Evolutionary conservation across 345 rosid genomes (phyloP).

Genomic region (Salix arbutifolia): DNA sequence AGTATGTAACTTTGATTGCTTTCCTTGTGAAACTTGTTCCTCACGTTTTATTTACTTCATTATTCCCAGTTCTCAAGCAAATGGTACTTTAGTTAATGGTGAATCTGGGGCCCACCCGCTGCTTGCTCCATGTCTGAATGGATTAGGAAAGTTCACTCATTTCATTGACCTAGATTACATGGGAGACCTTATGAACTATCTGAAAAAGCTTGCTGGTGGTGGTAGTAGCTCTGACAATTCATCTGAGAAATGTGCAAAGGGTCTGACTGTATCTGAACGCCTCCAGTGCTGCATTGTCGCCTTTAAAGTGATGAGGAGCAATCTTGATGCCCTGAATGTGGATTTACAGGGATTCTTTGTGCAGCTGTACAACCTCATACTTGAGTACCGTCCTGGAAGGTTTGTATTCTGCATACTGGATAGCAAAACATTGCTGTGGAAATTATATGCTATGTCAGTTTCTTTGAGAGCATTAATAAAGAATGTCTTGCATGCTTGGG

Average conservation of each 20-base stretch:
- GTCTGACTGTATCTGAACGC: conserved; percentile 65
- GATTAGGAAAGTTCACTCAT: conserved; percentile 82
- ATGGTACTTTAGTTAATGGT: conserved; percentile 26
- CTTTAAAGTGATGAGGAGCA: conserved; percentile 90
- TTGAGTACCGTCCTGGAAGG: conserved; percentile 97
- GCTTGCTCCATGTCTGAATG: conserved; percentile 77
- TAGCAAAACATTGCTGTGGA: not conserved
- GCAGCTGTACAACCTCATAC: conserved; percentile 82
- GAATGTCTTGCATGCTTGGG: too few relatives aligned
- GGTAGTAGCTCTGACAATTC: conserved; percentile 32
- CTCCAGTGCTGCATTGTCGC: conserved; percentile 89
- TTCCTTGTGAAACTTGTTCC: not conserved
- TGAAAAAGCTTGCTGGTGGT: conserved; percentile 75
- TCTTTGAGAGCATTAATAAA: too few relatives aligned
- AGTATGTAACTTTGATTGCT: not conserved
- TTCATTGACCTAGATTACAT: conserved; percentile 80
- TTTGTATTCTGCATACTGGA: conserved; percentile 27
- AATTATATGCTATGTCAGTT: too few relatives aligned
- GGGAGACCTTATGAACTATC: conserved; percentile 81
- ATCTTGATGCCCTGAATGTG: conserved; percentile 89
- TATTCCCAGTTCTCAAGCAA: conserved; percentile 45
- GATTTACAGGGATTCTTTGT: conserved; percentile 89
- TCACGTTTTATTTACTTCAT: not conserved
- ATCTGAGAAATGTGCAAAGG: conserved; percentile 32
- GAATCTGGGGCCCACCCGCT: conserved; percentile 56